Evolutionary conservation across 805 yeast genomes (phyloP), one percentile per base, ranked within the genome.

Genomic region (Myxozyma melibiosi): DNA sequence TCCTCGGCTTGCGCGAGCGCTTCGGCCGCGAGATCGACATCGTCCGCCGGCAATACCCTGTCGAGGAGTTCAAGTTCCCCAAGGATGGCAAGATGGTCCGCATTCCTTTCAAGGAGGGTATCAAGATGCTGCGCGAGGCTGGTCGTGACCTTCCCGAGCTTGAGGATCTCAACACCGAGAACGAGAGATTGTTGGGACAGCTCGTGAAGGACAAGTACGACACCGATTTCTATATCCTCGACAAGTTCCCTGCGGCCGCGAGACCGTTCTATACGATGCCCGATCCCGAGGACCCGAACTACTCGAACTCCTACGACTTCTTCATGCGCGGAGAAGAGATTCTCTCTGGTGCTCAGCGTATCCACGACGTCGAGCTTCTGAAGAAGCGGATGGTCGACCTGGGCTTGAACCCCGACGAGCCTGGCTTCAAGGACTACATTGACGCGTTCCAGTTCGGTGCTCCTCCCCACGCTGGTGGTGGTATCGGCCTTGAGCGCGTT

Each of bases 211-310:
- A 90, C 59, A 86, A 91, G 76, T 92, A 91, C 76, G 89, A 91
- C 76, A 94, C 99, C 53, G 99, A 94, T 77, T 94, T 94, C 81
- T 94, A 91, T 79, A 88, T 94, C 70, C 83, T 94, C 75, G 99
- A 94, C 81, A 94, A 94, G 76, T 94, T 94, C 88, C 99, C 99
- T 69, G 80, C 90, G 71, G 94, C 89, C 30, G 83, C 91, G 54
- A 86, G 99, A 80, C 99, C 99, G 57, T 94, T 94, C 83, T 94
- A 94, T 82, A 94, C 99, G 47, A 94, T 94, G 99, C 98, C 99
- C 62, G 97, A 90, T 73, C 81, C 98, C 18, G 86, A 84, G 69
- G 91, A 94, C 76, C 84, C 96, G 63, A 81, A 86, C 67, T 91
- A 91, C 78, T 91, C 98, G 63, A 94, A 94, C 83, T 92, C 98